These are phyloP conservation scores for Trebouxia sp. DNA, from an alignment of 139 green algal species.

Conservation along the genomic window DNA sequence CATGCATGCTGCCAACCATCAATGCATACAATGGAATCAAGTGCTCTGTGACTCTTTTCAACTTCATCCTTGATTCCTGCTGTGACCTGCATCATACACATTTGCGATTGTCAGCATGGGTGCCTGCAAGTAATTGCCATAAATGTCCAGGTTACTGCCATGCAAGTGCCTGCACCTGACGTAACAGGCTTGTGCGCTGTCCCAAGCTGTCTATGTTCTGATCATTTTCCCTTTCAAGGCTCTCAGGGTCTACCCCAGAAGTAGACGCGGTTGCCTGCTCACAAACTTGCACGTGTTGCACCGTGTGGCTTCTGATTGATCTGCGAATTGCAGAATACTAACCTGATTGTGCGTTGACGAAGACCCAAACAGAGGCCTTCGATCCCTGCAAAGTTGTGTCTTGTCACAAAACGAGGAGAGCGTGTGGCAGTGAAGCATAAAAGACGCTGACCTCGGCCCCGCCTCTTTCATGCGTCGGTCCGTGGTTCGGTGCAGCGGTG, in stretches of 20 bases:
- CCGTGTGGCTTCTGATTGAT: too few relatives aligned
- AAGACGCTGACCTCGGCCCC: not conserved
- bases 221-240: constrained; percentile 77
- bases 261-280: not conserved
- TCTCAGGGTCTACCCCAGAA: constrained; percentile 63
- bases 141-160: not conserved
- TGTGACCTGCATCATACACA: not conserved
- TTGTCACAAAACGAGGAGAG: not conserved
- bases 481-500: not conserved
- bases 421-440: not conserved
- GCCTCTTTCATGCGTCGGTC: not conserved
- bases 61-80: constrained; percentile 22
- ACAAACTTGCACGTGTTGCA: too few relatives aligned
- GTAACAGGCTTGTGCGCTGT: constrained; percentile 68
- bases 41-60: constrained; percentile 5
- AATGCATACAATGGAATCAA: constrained; percentile 10
- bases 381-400: not conserved
- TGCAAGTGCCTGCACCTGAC: constrained; percentile 36
- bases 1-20: too few relatives aligned
- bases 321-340: too few relatives aligned
- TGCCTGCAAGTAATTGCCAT: too few relatives aligned
- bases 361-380: constrained; percentile 1
- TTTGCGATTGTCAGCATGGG: too few relatives aligned
- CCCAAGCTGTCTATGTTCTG: constrained; percentile 60
- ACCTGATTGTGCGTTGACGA: not conserved